Base-by-base conservation (phyloP, 345 rosid genomes). In the Syzygium aqueum region DNA sequence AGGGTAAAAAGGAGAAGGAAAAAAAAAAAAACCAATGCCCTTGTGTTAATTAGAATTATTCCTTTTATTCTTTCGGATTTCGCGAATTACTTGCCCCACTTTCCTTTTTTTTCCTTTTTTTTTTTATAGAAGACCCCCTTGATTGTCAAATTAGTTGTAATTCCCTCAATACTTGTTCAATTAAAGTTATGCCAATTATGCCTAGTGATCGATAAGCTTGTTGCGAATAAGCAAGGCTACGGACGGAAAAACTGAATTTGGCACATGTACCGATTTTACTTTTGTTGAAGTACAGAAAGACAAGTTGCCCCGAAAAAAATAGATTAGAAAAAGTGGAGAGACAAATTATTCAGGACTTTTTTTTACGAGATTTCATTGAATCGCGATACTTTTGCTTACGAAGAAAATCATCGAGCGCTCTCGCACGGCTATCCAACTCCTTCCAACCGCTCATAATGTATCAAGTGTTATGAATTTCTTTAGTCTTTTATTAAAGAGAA, bases 21-120 rank as follows among this genome's bases (percentile, higher is more conserved):
- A 67, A 16, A 0, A 27, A 3, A n/a, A 13, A 5, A 54, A 33
- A 15, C 14, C 1, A 15, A 28, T 28, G 4, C 4, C 0, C 46
- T 0, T 19, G 27, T 37, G 1, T 37, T 40, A 37, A 11, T 73
- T 37, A 37, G 7, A 73, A 73, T 9, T 9, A 59, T 73, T 73
- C 82, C 49, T 25, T 73, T 73, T 9, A 37, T 10, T 73, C 23
- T 5, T 73, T 67, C 3, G 1, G 40, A 30, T 37, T 67, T 17
- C 33, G 23, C 23, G 0, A 1, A 10, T 73, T 8, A 37, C 13
- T 73, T 2, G 1, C 8, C 27, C 49, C 49, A 5, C 13, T 7
- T 8, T 59, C 10, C 6, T 7, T 8, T 59, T 23, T 56, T 8
- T 56, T 23, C 1, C 9, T 23, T 23, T 56, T 22, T 59, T 17